phyloP scores from a whole-genome alignment of 148 eudicot genomes.

The Dianthus caryophyllus region DNA sequence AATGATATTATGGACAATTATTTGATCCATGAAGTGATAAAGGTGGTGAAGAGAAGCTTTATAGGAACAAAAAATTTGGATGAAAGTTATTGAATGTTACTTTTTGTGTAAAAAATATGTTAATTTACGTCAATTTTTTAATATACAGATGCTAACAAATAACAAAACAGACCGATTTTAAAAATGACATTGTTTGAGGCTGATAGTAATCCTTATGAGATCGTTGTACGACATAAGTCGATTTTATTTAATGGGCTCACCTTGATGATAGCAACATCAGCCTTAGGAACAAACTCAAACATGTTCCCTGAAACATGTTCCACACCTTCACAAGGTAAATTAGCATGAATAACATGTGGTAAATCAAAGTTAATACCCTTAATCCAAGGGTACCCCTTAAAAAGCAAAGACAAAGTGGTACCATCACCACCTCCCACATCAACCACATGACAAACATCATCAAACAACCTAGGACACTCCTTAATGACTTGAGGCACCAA shows the following conservation, averaged over 20 bases:
- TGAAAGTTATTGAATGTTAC: too few species aligned
- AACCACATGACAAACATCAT: constrained; percentile 43
- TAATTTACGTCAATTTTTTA: too few species aligned
- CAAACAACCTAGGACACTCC: constrained; percentile 36
- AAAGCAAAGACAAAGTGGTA: constrained; percentile 34
- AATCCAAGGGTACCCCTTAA: constrained; percentile 48
- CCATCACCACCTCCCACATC: constrained; percentile 87
- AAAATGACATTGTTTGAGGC: too few species aligned
- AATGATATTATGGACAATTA: too few species aligned
- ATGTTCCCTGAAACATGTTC: constrained; percentile 56
- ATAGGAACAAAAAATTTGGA: too few species aligned
- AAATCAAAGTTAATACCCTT: constrained; percentile 69
- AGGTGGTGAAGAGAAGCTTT: too few species aligned
- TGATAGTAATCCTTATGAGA: too few species aligned
- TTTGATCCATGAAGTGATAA: too few species aligned
- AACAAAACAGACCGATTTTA: too few species aligned
- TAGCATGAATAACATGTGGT: constrained; percentile 47
- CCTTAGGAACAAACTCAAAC: constrained; percentile 55
- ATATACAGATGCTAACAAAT: too few species aligned
- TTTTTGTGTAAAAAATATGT: too few species aligned
- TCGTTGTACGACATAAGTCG: too few species aligned
- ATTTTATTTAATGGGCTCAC: constrained; percentile 7
- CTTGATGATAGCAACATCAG: constrained; percentile 47
- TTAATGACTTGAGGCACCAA: constrained; percentile 33
- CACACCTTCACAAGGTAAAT: constrained; percentile 26